phyloP scores from a whole-genome alignment of 2,329 filamentous ascomycete species.

The Epichloe glyceriae region DNA sequence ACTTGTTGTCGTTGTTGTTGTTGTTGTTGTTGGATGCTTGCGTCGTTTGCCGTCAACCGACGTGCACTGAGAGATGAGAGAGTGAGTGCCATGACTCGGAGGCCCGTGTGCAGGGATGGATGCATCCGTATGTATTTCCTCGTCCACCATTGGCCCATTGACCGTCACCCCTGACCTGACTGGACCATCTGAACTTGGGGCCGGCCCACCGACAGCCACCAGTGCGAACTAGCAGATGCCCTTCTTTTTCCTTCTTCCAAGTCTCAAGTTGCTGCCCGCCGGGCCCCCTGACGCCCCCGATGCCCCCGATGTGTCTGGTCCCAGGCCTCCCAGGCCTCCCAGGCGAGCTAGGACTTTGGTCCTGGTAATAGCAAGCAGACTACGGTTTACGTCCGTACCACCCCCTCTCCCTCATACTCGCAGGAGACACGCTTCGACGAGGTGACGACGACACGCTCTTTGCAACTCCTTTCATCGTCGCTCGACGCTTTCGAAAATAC shows the following conservation, averaged over 20 bases:
- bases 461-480: not conserved
- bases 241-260: not conserved
- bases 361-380: no score
- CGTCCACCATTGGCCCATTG: not conserved
- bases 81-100: not conserved
- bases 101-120: not conserved
- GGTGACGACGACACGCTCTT: not conserved
- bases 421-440: not conserved
- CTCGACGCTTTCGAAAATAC: not conserved
- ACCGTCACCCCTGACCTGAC: not conserved
- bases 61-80: no score
- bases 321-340: no score
- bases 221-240: conserved; percentile 4
- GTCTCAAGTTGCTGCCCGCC: not conserved
- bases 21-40: not conserved
- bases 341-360: no score
- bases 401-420: not conserved
- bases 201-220: not conserved
- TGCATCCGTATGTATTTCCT: not conserved
- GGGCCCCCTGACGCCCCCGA: not conserved
- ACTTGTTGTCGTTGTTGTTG: no score
- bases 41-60: not conserved
- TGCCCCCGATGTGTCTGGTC: not conserved
- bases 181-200: not conserved
- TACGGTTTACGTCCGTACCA: no score